Percentiles rank a stretch among this genome's conserved stretches.
phyloP scores from a whole-genome alignment of 176 grass and related monocot genomes.

The Oryza officinalis region DNA sequence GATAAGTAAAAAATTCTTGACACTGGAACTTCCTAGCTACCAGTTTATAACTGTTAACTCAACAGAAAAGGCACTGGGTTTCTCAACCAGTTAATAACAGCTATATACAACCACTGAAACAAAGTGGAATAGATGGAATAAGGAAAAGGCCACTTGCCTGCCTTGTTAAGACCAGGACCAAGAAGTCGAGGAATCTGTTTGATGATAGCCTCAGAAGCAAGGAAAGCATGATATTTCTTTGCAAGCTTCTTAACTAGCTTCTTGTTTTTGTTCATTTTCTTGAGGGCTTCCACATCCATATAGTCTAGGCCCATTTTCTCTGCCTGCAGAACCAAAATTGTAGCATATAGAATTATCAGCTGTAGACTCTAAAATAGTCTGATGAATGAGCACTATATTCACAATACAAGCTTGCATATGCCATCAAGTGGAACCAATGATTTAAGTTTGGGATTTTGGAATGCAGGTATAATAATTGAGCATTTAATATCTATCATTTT shows the following conservation, averaged over 20 bases:
- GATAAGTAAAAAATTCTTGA: not conserved
- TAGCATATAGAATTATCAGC: not conserved
- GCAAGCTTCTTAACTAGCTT: constrained; percentile 93
- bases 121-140: not conserved
- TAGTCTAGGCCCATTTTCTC: constrained; percentile 68
- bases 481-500: not conserved
- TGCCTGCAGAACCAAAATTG: constrained; percentile 43
- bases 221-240: constrained; percentile 92
- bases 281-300: constrained; percentile 90
- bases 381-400: not conserved
- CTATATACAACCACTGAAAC: not conserved
- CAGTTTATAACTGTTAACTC: not conserved
- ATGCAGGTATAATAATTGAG: not conserved
- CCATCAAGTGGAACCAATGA: not conserved
- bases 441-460: not conserved
- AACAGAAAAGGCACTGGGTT: not conserved
- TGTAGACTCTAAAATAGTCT: not conserved
- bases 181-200: constrained; percentile 94
- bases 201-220: constrained; percentile 90
- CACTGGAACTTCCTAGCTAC: not conserved
- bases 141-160: constrained; percentile 42
- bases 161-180: constrained; percentile 95
- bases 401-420: not conserved
- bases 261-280: constrained; percentile 99
- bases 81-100: no score